Evolutionary conservation across 495 filamentous ascomycete genomes (phyloP), one percentile per base, ranked within the genome.

Genomic region (Tuber magnatum): DNA sequence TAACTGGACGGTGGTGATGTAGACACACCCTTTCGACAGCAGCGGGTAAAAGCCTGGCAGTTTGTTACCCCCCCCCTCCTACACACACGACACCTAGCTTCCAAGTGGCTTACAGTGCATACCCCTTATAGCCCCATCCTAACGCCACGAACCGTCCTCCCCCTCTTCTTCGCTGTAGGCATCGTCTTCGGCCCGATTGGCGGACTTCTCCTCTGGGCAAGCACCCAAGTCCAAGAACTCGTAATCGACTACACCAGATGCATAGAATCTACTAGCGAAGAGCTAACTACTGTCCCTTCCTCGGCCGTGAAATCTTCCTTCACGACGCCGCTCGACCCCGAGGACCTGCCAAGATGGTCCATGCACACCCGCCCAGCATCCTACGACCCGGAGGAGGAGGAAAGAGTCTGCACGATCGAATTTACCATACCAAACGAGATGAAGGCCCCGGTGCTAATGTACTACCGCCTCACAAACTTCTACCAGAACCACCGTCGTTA

Each of bases 401-500:
- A 46, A 41, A 43, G 28, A n/a, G 79, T 83, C 28, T 99, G 95
- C 87, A 86, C 84, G 1, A 82, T 99, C 14, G 83, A 86, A 46
- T 97, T 97, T 85, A 85, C 88, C 41, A 90, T 98, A 42, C 93
- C 93, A 12, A 88, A 95, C 74, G 84, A 88, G 40, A 88, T 99
- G 79, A 85, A 86, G 16, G 89, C 94, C 0, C 94, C 94, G 6
- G 90, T 98, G 40, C 87, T 92, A 77, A 87, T 97, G 83, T 98
- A 97, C 85, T 99, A 99, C 84, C 91, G 91, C 72, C 89, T 99
- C 61, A 94, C 93, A 65, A 97, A 99, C 84, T 99, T 99, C 86
- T 99, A 98, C 86, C 95, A 99, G 83, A 99, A 99, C 83, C 95
- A 99, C 82, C 91, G 95, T 74, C 91, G 94, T 83, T 99, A 99